These are phyloP conservation scores for Zygotorulaspora sp. DNA, from an alignment of 805 yeast genomes.

Conservation along the genomic window DNA sequence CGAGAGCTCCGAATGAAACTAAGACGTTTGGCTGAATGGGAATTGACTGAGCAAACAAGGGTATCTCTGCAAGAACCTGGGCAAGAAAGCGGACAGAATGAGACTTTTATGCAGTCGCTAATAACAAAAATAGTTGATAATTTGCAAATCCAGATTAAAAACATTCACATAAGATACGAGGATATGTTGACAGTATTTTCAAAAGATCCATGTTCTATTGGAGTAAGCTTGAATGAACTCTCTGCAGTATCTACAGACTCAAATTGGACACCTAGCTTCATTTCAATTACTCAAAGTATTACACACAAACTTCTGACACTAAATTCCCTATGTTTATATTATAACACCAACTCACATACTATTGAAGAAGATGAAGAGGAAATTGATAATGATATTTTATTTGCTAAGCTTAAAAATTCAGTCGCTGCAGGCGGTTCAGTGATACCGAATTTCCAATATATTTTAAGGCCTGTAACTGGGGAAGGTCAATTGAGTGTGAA, in stretches of 20 bases:
- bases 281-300: conserved; percentile 59
- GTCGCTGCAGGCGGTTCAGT: conserved; percentile 37
- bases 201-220: conserved; percentile 72
- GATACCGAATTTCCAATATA: conserved; percentile 44
- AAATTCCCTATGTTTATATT: conserved; percentile 70
- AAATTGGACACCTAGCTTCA: conserved; percentile 79
- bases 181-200: conserved; percentile 67
- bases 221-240: conserved; percentile 75
- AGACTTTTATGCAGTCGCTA: conserved; percentile 80
- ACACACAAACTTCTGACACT: conserved; percentile 76
- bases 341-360: conserved; percentile 65
- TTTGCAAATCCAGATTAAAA: conserved; percentile 82
- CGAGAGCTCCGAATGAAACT: conserved; percentile 63
- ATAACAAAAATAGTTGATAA: conserved; percentile 90
- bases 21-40: conserved; percentile 62
- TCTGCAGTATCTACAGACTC: conserved; percentile 89
- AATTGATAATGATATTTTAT: conserved; percentile 12
- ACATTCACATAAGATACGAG: conserved; percentile 89
- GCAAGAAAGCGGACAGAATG: conserved; percentile 51
- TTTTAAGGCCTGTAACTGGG: conserved; percentile 86
- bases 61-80: conserved; percentile 33
- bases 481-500: conserved; percentile 75
- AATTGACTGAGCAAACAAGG: conserved; percentile 45
- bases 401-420: conserved; percentile 45
- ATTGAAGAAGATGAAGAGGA: conserved; percentile 50